Evolutionary conservation across 768 basidiomycete species (phyloP).

Genomic region (Suillus plorans): DNA sequence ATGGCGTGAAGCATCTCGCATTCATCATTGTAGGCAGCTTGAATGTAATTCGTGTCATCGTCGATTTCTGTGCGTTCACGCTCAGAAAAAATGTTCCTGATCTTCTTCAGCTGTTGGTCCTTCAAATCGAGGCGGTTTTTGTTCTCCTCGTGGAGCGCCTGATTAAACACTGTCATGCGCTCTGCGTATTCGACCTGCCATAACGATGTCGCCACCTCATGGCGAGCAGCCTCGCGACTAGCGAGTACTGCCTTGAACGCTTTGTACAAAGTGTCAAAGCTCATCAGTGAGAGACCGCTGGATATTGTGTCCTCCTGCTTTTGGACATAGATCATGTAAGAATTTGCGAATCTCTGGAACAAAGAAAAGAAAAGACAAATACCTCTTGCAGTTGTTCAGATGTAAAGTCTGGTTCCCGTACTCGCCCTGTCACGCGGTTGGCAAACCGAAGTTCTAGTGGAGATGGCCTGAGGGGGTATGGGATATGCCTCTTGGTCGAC

Average conservation of each 20-base stretch:
- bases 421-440: background rate
- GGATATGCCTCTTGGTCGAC: background rate
- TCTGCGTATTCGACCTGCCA: background rate
- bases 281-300: background rate
- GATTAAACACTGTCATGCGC: background rate
- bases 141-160: background rate
- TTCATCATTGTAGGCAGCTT: background rate
- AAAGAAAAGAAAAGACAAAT: background rate
- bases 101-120: background rate
- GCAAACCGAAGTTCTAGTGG: background rate
- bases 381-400: background rate
- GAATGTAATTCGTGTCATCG: background rate
- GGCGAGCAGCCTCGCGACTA: background rate
- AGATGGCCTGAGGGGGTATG: background rate
- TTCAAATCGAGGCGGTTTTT: background rate
- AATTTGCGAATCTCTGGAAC: background rate
- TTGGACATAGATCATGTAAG: background rate
- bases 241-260: background rate
- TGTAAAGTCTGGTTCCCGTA: background rate
- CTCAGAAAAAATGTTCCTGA: background rate
- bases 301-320: background rate
- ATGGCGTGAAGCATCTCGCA: background rate
- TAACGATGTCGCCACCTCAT: background rate
- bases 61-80: background rate
- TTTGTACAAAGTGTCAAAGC: background rate